Conservation (phyloP, 108 stramenopile genomes). For the Conticribra guillardii region DNA sequence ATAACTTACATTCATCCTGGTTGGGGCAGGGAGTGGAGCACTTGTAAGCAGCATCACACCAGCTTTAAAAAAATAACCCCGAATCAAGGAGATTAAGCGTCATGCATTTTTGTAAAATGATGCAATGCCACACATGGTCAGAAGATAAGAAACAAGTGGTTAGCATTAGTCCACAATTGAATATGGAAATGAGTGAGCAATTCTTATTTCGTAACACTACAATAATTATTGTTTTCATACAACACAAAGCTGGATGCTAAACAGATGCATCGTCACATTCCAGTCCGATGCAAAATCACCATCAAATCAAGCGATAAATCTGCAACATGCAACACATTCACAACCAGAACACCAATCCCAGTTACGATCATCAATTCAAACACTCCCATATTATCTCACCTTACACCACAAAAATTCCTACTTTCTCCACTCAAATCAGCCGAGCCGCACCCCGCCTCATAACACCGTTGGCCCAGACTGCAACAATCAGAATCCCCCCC, state of each 20-base stretch:
- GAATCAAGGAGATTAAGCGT: not conserved
- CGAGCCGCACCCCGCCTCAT: conserved; percentile 20
- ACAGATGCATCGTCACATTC: no score
- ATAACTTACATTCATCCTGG: conserved; percentile 22
- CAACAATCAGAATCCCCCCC: conserved; percentile 32
- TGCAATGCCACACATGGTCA: not conserved
- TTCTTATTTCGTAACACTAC: conserved; percentile 16
- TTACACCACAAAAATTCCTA: conserved; percentile 35
- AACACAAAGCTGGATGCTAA: no score
- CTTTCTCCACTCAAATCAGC: conserved; percentile 13
- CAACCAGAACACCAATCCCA: no score
- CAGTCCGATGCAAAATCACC: no score
- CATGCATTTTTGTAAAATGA: not conserved
- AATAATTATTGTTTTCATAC: no score
- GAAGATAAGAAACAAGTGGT: not conserved
- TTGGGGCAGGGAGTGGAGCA: conserved; percentile 40
- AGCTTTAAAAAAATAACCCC: conserved; percentile 4
- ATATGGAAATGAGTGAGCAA: not conserved
- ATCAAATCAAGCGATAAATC: not conserved
- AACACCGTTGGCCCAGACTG: conserved; percentile 12
- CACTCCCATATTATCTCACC: no score
- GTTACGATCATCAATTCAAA: no score
- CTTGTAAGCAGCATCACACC: conserved; percentile 44
- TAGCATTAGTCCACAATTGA: not conserved
- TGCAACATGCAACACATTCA: no score